Evolutionary conservation across 768 basidiomycete genomes (phyloP).

Genomic region (Holtermanniella nyarrowii): DNA sequence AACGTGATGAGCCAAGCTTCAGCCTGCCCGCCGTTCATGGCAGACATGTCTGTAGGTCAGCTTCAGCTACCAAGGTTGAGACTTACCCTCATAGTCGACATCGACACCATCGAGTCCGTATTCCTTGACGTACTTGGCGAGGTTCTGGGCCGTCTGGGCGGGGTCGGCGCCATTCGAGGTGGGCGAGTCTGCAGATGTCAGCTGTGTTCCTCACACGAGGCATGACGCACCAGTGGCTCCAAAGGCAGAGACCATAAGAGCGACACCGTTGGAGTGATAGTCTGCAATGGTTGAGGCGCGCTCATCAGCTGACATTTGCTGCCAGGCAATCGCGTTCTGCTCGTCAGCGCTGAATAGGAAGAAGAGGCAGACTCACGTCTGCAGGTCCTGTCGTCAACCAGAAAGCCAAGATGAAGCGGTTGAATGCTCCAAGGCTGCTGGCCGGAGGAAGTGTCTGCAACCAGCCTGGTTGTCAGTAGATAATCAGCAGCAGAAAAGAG

Average conservation of each 20-base stretch:
- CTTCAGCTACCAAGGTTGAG: background rate
- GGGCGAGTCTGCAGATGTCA: constrained; percentile 44
- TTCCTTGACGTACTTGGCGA: constrained; percentile 57
- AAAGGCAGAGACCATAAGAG: constrained; percentile 56
- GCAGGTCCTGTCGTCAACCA: constrained; percentile 37
- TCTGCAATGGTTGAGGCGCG: constrained; percentile 48
- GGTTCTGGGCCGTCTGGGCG: constrained; percentile 51
- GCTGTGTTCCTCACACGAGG: background rate
- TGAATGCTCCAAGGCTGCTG: constrained; percentile 21
- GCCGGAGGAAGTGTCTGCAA: constrained; percentile 30
- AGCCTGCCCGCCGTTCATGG: constrained; percentile 31
- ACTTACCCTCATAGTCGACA: constrained; percentile 53
- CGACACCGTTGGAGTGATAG: constrained; percentile 54
- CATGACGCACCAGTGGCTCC: constrained; percentile 45
- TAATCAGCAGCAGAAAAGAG: background rate
- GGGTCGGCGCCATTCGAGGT: constrained; percentile 56
- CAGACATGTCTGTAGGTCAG: constrained; percentile 21
- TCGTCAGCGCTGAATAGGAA: background rate
- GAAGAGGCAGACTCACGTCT: constrained; percentile 14
- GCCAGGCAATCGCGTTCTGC: constrained; percentile 8
- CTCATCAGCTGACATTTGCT: constrained; percentile 42
- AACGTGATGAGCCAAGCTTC: constrained; percentile 38
- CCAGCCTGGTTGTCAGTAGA: constrained; percentile 16
- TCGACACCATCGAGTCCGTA: constrained; percentile 60
- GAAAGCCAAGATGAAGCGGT: constrained; percentile 39